Conservation (phyloP, 2,329 filamentous ascomycete species). For the Aspergillus sp. region DNA sequence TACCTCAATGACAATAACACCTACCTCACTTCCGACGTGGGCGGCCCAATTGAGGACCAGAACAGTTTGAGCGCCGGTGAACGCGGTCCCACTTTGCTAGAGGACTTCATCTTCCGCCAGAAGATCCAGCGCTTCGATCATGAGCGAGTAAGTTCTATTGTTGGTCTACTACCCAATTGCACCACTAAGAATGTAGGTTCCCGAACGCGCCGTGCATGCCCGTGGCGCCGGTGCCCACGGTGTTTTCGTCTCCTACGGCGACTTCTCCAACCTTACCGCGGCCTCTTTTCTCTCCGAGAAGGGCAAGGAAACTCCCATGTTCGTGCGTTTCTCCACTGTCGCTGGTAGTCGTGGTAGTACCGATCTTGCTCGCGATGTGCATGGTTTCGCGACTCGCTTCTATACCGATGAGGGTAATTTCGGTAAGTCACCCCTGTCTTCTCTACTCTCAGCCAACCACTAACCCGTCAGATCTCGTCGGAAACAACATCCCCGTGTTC, state of each 20-base stretch:
- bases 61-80: constrained; percentile 66
- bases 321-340: constrained; percentile 75
- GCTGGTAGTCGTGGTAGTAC: constrained; percentile 68
- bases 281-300: constrained; percentile 62
- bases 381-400: constrained; percentile 69
- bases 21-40: constrained; percentile 67
- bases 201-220: constrained; percentile 69
- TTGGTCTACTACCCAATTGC: neutral
- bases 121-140: constrained; percentile 73
- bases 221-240: constrained; percentile 69
- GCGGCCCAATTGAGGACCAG: constrained; percentile 68
- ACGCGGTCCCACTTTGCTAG: constrained; percentile 67
- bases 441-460: neutral
- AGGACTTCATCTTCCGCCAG: constrained; percentile 72
- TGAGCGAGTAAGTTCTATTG: constrained; percentile 57
- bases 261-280: constrained; percentile 68
- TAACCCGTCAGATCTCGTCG: constrained; percentile 32
- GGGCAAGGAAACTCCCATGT: constrained; percentile 65
- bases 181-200: constrained; percentile 45
- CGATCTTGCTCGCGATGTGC: constrained; percentile 71
- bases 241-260: constrained; percentile 66
- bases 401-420: constrained; percentile 74
- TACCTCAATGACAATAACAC: constrained; percentile 55
- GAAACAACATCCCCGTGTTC: constrained; percentile 44
- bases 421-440: constrained; percentile 25